Conservation (phyloP, 805 yeast species). For the Starmerella apis region DNA sequence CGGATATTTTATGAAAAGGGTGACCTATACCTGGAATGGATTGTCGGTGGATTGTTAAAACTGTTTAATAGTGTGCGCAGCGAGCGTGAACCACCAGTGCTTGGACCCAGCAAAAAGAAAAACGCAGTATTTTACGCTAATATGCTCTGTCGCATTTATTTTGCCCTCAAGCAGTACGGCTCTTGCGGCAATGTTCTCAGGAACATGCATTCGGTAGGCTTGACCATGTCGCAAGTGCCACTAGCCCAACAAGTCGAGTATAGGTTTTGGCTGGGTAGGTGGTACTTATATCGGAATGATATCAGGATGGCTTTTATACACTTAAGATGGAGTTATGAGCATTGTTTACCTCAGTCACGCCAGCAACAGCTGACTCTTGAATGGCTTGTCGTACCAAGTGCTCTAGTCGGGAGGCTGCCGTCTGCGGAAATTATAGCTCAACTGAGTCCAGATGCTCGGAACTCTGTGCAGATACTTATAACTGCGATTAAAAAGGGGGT, state of each 20-base stretch:
- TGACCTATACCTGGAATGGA: constrained; percentile 30
- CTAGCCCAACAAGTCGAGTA: constrained; percentile 26
- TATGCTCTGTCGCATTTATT: constrained; percentile 47
- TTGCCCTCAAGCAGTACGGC: constrained; percentile 35
- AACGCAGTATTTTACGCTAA: constrained; percentile 46
- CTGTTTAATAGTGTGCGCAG: constrained; percentile 53
- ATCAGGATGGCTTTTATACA: constrained; percentile 31
- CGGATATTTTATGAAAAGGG: constrained; percentile 10
- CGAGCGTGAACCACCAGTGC: constrained; percentile 31
- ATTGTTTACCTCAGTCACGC: constrained; percentile 30
- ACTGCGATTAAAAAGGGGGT: constrained; percentile 38
- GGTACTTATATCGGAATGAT: constrained; percentile 17
- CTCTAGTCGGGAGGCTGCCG: constrained; percentile 48
- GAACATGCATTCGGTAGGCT: constrained; percentile 48
- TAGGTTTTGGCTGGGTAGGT: constrained; percentile 33
- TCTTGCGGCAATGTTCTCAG: constrained; percentile 62
- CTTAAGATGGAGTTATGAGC: constrained; percentile 44
- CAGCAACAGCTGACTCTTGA: constrained; percentile 39
- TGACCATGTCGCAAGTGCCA: constrained; percentile 15
- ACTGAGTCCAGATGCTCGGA: constrained; percentile 27
- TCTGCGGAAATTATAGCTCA: constrained; percentile 27
- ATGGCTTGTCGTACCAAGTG: constrained; percentile 43
- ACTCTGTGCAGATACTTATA: constrained; percentile 35
- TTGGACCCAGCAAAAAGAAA: constrained; percentile 34
- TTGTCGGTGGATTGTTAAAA: constrained; percentile 46